Evolutionary conservation across 805 yeast species (phyloP).

Genomic region (Cyberlindnera japonica): DNA sequence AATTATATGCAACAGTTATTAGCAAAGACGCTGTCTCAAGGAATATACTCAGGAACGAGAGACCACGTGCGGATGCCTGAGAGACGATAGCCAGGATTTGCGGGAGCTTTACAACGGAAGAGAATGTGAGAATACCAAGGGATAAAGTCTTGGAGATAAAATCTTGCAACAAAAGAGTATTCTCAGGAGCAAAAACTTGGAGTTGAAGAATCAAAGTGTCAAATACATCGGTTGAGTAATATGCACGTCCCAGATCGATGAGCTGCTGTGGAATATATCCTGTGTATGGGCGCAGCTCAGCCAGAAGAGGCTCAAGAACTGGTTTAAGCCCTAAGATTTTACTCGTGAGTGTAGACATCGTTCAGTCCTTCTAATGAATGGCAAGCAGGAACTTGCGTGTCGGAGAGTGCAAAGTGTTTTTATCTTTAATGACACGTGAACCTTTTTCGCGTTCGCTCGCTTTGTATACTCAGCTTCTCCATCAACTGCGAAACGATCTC

Average conservation of each 20-base stretch:
- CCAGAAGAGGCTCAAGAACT: conserved; percentile 17
- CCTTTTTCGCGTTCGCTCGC: too few species aligned
- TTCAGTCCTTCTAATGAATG: too few species aligned
- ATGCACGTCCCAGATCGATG: conserved; percentile 21
- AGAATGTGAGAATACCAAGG: conserved; percentile 33
- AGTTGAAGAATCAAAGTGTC: conserved; percentile 27
- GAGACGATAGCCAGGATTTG: conserved; percentile 35
- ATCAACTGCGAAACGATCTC: too few species aligned
- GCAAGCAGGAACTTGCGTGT: too few species aligned
- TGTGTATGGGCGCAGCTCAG: conserved; percentile 19
- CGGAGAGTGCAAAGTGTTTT: too few species aligned
- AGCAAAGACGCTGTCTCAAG: conserved; percentile 34
- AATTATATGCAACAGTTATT: conserved; percentile 34
- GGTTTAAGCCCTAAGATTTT: conserved; percentile 16
- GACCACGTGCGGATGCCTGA: conserved; percentile 32
- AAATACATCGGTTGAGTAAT: conserved; percentile 28
- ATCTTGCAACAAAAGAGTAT: conserved; percentile 26
- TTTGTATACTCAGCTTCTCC: too few species aligned
- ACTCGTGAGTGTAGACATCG: too few species aligned
- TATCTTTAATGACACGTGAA: too few species aligned
- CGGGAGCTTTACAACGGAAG: conserved; percentile 39
- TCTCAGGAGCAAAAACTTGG: conserved; percentile 21
- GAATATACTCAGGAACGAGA: conserved; percentile 31
- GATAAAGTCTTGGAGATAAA: conserved; percentile 34
- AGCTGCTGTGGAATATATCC: conserved; percentile 21